phyloP scores from a whole-genome alignment of 202 grass and related monocot genomes.

The Setaria italica region DNA sequence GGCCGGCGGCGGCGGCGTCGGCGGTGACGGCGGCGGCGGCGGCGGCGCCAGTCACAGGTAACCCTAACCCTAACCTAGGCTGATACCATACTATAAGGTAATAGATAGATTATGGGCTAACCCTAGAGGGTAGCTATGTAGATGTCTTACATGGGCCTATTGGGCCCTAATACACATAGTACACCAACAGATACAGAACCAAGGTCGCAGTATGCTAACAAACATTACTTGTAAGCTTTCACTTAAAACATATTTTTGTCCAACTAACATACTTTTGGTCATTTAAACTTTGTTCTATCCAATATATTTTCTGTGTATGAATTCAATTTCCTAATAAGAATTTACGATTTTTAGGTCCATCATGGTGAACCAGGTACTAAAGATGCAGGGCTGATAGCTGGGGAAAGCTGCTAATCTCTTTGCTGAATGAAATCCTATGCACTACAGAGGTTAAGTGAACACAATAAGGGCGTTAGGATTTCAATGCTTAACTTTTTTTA shows the following conservation, averaged over 20 bases:
- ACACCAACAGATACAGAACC: too few species aligned
- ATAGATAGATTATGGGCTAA: too few species aligned
- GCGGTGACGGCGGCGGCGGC: too few species aligned
- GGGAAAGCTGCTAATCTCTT: slow-evolving; percentile 62
- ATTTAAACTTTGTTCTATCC: not conserved
- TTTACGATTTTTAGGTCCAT: slow-evolving; percentile 68
- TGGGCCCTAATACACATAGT: too few species aligned
- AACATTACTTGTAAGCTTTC: not conserved
- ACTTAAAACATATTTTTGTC: not conserved
- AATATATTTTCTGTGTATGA: slow-evolving; percentile 21
- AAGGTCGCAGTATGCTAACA: not conserved
- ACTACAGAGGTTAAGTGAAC: slow-evolving; percentile 37
- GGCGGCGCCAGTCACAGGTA: too few species aligned
- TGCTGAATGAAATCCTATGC: slow-evolving; percentile 26
- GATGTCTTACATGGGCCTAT: too few species aligned
- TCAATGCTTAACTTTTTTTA: not conserved
- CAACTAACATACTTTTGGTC: not conserved
- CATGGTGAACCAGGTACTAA: slow-evolving; percentile 67
- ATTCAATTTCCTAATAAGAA: slow-evolving; percentile 30
- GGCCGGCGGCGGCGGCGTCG: too few species aligned
- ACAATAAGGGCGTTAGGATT: not conserved
- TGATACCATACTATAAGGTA: too few species aligned
- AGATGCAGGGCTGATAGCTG: slow-evolving; percentile 48
- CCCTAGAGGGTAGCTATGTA: too few species aligned
- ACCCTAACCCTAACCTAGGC: too few species aligned